A percentile compares a stretch with the other conserved stretches of the same genome.
Evolutionary conservation across 2,329 filamentous ascomycete species (phyloP).

Genomic region (Colletotrichum agaves): DNA sequence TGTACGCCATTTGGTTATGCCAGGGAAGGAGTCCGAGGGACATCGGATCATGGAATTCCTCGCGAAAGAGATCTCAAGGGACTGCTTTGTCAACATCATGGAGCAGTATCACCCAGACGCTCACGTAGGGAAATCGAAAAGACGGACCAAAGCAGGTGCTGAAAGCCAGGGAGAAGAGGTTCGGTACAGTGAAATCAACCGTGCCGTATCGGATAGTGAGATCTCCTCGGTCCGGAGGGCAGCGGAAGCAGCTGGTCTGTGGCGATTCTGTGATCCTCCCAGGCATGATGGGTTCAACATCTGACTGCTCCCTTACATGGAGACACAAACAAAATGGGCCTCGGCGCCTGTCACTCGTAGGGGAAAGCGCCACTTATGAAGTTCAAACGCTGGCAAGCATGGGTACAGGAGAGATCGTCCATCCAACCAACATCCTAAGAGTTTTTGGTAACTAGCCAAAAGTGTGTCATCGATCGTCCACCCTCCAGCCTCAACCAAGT

Average conservation of each 20-base stretch:
- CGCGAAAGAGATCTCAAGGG: slow-evolving; percentile 75
- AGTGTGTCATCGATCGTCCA: too few relatives aligned
- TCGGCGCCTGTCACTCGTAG: background rate
- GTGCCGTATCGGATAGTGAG: slow-evolving; percentile 73
- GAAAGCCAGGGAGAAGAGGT: slow-evolving; percentile 55
- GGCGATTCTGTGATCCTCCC: slow-evolving; percentile 79
- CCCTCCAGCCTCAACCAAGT: too few relatives aligned
- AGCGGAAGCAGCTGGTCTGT: slow-evolving; percentile 77
- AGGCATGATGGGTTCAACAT: slow-evolving; percentile 63
- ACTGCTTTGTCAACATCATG: slow-evolving; percentile 88
- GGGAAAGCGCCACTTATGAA: too few relatives aligned
- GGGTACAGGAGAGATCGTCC: too few relatives aligned
- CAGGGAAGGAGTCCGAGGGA: slow-evolving; percentile 79
- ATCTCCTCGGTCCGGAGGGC: slow-evolving; percentile 73
- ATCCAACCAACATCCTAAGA: too few relatives aligned
- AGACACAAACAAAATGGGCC: background rate
- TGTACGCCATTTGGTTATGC: slow-evolving; percentile 86
- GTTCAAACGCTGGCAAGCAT: too few relatives aligned
- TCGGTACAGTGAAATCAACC: slow-evolving; percentile 82
- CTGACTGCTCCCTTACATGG: slow-evolving; percentile 42
- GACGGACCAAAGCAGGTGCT: slow-evolving; percentile 47
- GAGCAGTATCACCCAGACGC: slow-evolving; percentile 87
- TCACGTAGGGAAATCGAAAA: slow-evolving; percentile 78
- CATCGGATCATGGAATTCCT: slow-evolving; percentile 80
- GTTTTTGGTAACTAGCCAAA: too few relatives aligned